phyloP scores from a whole-genome alignment of 1,139 yeast species.

The Scheffersomyces quercinus region DNA sequence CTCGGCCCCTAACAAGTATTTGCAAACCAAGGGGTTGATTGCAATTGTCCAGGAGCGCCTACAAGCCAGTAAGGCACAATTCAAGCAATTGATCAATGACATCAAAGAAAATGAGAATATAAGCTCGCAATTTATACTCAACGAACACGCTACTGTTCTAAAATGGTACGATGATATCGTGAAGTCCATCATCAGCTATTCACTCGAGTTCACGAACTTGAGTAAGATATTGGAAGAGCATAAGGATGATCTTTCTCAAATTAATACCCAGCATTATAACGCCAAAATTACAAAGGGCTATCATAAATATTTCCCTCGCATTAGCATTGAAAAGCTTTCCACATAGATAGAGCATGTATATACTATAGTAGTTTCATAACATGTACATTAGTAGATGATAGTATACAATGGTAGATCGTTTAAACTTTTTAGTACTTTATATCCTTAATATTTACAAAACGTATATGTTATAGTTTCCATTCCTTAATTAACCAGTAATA shows the following conservation, averaged over 20 bases:
- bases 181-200: conserved; percentile 26
- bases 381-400: not conserved
- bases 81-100: conserved; percentile 8
- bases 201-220: conserved; percentile 20
- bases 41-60: conserved; percentile 10
- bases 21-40: conserved; percentile 4
- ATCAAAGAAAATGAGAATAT: conserved; percentile 11
- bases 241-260: conserved; percentile 3
- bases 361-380: not conserved
- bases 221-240: conserved; percentile 8
- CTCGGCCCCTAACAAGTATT: conserved; percentile 7
- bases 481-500: not conserved
- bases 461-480: not conserved
- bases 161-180: conserved; percentile 25
- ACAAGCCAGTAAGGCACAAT: conserved; percentile 8
- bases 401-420: not conserved
- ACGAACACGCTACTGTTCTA: conserved; percentile 14
- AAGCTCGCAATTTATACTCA: conserved; percentile 16
- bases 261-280: conserved; percentile 10
- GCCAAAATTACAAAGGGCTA: conserved; percentile 27
- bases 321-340: conserved; percentile 11
- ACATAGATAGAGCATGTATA: not conserved
- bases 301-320: conserved; percentile 43
- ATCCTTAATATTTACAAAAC: not conserved
- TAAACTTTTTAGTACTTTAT: not conserved